These are phyloP conservation scores for Jaapia argillacea DNA, from an alignment of 768 basidiomycete genomes.

Conservation along the genomic window DNA sequence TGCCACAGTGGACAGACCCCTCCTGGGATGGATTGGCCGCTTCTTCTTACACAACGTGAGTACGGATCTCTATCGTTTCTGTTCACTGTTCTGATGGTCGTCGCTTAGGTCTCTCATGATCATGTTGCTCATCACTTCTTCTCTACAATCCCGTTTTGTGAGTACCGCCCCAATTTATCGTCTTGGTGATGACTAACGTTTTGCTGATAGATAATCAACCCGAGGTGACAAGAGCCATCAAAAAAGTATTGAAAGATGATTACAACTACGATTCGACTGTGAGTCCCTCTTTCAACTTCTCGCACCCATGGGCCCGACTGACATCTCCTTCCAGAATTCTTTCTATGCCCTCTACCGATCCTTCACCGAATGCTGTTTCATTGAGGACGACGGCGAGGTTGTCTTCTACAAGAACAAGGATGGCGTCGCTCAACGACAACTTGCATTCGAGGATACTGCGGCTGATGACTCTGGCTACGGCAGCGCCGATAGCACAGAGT, in stretches of 20 bases:
- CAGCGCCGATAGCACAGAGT: neutral
- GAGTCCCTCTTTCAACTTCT: slow-evolving; percentile 8
- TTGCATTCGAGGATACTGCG: slow-evolving; percentile 4
- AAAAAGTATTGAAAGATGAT: slow-evolving; percentile 41
- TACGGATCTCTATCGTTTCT: neutral
- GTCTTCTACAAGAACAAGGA: slow-evolving; percentile 51
- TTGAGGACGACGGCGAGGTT: slow-evolving; percentile 53
- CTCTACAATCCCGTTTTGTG: slow-evolving; percentile 53
- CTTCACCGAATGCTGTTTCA: slow-evolving; percentile 51
- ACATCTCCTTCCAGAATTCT: slow-evolving; percentile 27
- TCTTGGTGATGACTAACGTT: neutral
- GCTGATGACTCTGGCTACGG: neutral
- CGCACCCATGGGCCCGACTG: neutral
- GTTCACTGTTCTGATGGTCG: neutral
- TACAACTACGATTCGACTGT: slow-evolving; percentile 57
- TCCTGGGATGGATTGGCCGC: slow-evolving; percentile 19
- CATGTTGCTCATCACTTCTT: slow-evolving; percentile 54
- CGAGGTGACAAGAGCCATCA: slow-evolving; percentile 42
- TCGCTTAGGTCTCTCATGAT: slow-evolving; percentile 25
- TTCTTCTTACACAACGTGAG: slow-evolving; percentile 23
- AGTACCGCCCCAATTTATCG: slow-evolving; percentile 10
- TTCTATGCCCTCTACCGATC: slow-evolving; percentile 52
- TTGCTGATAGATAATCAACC: slow-evolving; percentile 43
- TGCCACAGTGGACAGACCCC: slow-evolving; percentile 20
- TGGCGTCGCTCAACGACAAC: slow-evolving; percentile 28